Evolutionary conservation across 495 filamentous ascomycete genomes (phyloP).

Genomic region (Trypethelium eluteriae): DNA sequence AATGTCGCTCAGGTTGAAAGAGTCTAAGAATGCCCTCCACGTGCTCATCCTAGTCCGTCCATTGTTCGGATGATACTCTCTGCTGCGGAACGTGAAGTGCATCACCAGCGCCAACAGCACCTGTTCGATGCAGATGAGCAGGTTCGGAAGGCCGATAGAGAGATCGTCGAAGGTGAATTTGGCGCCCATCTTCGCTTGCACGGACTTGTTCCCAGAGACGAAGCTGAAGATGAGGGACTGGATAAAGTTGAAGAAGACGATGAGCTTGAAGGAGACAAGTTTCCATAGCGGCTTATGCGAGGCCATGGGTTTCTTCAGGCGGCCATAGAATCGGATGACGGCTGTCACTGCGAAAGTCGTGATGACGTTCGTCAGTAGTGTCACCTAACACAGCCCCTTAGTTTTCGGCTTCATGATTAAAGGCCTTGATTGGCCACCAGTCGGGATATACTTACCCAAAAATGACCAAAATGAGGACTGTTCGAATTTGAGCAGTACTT

Average conservation of each 20-base stretch:
- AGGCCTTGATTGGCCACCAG: too few species aligned
- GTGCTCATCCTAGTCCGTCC: not conserved
- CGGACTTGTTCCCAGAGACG: constrained; percentile 5
- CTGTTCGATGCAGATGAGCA: constrained; percentile 7
- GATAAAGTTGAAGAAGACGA: constrained; percentile 17
- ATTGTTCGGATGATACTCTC: constrained; percentile 2
- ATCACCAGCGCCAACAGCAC: constrained; percentile 1
- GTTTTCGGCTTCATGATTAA: not conserved
- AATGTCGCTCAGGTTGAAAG: not conserved
- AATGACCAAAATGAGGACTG: not conserved
- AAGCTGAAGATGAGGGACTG: constrained; percentile 13
- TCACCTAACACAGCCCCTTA: not conserved
- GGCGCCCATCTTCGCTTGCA: constrained; percentile 4
- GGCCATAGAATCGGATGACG: constrained; percentile 8
- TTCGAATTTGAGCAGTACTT: constrained; percentile 3
- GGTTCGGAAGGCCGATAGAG: constrained; percentile 14
- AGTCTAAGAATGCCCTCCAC: constrained; percentile 1
- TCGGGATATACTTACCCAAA: not conserved
- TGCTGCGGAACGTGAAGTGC: constrained; percentile 1
- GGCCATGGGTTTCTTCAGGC: constrained; percentile 4
- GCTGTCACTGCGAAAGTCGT: constrained; percentile 2
- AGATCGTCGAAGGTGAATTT: constrained; percentile 14
- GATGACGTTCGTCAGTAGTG: constrained; percentile 9
- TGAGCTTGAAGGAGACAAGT: constrained; percentile 17
- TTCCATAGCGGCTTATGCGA: constrained; percentile 13